Percentiles rank a stretch among this genome's conserved stretches.
Evolutionary conservation across 208 protist genomes (phyloP).

Genomic region (Acanthamoeba sp.): DNA sequence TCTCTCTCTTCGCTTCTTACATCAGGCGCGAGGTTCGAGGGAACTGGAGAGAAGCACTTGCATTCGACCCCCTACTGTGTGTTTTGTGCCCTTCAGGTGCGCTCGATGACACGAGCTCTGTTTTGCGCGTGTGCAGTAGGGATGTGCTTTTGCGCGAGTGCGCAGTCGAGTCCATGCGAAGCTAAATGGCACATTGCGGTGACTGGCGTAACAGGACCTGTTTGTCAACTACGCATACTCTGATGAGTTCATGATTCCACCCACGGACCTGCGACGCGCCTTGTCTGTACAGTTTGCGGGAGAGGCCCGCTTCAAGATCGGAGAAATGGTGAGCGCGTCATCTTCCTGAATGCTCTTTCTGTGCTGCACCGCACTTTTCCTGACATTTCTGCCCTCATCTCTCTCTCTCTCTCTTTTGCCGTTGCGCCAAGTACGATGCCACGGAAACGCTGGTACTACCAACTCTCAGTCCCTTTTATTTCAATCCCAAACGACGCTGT

Average conservation of each 20-base stretch:
- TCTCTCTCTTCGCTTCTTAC: background rate
- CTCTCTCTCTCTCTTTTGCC: background rate
- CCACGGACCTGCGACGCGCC: conserved; percentile 19
- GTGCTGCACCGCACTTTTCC: too few species aligned
- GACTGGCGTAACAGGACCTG: background rate
- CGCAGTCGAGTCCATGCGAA: too few species aligned
- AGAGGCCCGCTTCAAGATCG: conserved; percentile 50
- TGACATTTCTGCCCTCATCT: background rate
- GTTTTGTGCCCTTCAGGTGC: conserved; percentile 69
- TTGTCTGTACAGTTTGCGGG: conserved; percentile 27
- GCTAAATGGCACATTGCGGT: background rate
- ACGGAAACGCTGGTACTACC: conserved; percentile 62
- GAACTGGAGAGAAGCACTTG: background rate
- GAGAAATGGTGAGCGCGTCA: conserved; percentile 40
- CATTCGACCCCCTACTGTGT: conserved; percentile 11
- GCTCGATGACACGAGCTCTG: too few species aligned
- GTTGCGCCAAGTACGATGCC: conserved; percentile 61
- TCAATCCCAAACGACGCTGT: too few species aligned
- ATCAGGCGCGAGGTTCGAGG: conserved; percentile 51
- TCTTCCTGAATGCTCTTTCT: background rate
- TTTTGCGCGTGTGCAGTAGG: background rate
- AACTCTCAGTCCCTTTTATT: too few species aligned
- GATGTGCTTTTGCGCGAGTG: background rate
- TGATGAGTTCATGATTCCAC: conserved; percentile 63
- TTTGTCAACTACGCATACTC: conserved; percentile 38